These are phyloP conservation scores for Prunus armeniaca DNA, from an alignment of 306 rosid species.

Conservation along the genomic window DNA sequence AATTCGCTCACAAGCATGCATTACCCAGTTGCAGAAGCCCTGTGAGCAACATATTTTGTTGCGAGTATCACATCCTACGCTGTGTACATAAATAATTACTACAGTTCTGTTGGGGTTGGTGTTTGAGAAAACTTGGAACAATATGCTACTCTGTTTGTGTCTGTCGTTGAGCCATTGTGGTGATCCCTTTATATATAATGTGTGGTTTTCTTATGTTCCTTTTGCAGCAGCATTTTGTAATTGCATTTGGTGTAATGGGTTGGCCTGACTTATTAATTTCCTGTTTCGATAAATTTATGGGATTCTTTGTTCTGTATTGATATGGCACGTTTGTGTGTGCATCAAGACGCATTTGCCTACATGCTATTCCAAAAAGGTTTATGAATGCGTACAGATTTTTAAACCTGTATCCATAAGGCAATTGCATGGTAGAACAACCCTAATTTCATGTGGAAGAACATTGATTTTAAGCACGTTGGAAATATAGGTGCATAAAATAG, in stretches of 20 bases:
- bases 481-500: too few species aligned
- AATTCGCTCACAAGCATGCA: constrained; percentile 50
- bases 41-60: constrained; percentile 32
- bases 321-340: too few species aligned
- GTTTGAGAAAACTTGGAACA: background rate
- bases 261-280: background rate
- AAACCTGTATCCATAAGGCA: background rate
- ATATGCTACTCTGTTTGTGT: background rate
- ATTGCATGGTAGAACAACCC: background rate
- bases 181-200: background rate
- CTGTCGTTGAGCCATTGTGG: background rate
- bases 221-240: background rate
- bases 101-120: background rate
- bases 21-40: constrained; percentile 65
- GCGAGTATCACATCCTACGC: constrained; percentile 9
- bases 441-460: background rate
- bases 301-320: background rate
- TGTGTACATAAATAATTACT: constrained; percentile 37
- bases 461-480: background rate
- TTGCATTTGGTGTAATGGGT: background rate
- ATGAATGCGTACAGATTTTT: background rate
- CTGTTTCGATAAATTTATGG: background rate
- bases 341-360: background rate
- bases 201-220: background rate
- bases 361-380: background rate